phyloP scores from a whole-genome alignment of 257 asterid species.

The Nyctanthes arbortristis region DNA sequence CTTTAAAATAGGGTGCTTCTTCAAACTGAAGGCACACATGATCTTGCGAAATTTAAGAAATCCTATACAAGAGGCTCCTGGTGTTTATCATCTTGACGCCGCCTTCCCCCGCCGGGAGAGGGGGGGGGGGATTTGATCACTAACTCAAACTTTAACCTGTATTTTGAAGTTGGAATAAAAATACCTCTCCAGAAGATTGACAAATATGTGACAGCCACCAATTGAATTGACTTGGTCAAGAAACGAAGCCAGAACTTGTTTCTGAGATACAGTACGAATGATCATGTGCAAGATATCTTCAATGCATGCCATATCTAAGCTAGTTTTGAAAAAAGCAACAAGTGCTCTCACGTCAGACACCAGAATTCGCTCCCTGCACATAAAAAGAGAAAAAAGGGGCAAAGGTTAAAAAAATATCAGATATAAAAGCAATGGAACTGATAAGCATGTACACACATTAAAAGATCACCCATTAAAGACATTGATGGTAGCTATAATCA shows the following conservation, averaged over 20 bases:
- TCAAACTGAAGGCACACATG: not conserved
- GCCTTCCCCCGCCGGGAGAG: too few species aligned
- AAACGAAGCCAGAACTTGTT: conserved; percentile 79
- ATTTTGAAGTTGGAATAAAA: conserved; percentile 21
- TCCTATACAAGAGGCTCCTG: conserved; percentile 4
- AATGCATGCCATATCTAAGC: conserved; percentile 84
- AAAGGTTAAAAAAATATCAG: not conserved
- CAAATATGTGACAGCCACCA: conserved; percentile 90
- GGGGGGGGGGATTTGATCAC: not conserved
- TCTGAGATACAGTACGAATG: conserved; percentile 85
- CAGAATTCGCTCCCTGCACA: conserved; percentile 77
- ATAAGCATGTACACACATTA: too few species aligned
- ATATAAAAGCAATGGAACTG: too few species aligned
- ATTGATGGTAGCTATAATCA: too few species aligned
- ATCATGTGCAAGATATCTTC: conserved; percentile 93
- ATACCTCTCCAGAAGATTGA: conserved; percentile 85
- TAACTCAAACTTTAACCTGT: conserved; percentile 16
- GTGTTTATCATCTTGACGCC: conserved; percentile 17
- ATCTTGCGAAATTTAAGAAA: not conserved
- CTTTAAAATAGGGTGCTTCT: conserved; percentile 9
- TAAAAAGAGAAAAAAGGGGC: not conserved
- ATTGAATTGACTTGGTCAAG: conserved; percentile 76
- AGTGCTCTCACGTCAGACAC: conserved; percentile 74
- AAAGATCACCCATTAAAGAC: too few species aligned
- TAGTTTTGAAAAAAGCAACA: conserved; percentile 75